phyloP scores from a whole-genome alignment of 192 early-diverging fungal species.

The Phycomyces nitens region DNA sequence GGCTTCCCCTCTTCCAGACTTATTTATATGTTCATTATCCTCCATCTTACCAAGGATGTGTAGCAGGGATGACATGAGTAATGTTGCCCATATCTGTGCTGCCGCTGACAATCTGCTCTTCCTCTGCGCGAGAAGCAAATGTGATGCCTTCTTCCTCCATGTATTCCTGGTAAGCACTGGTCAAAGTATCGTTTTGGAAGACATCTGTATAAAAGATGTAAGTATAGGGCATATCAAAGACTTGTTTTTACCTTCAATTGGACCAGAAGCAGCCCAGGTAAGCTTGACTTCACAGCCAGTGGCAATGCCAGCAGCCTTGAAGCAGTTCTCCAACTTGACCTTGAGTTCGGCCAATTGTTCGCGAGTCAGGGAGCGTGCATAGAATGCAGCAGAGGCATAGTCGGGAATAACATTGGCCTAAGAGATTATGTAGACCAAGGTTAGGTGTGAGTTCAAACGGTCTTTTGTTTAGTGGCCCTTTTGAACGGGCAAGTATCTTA shows the following conservation, averaged over 20 bases:
- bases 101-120: constrained; percentile 38
- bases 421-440: background rate
- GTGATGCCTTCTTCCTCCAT: constrained; percentile 44
- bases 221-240: no score
- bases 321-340: constrained; percentile 41
- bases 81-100: constrained; percentile 77
- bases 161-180: constrained; percentile 42
- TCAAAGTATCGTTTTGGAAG: constrained; percentile 55
- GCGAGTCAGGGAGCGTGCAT: constrained; percentile 46
- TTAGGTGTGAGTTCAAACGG: no score
- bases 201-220: constrained; percentile 44
- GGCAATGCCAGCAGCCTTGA: constrained; percentile 53
- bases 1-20: background rate
- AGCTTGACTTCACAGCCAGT: constrained; percentile 53
- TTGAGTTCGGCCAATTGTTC: constrained; percentile 42
- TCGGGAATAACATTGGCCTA: constrained; percentile 58
- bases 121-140: constrained; percentile 28
- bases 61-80: constrained; percentile 55
- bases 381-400: constrained; percentile 43
- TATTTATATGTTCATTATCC: background rate
- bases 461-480: no score
- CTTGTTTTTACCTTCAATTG: constrained; percentile 34
- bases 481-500: background rate
- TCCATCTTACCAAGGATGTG: constrained; percentile 44
- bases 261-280: constrained; percentile 35